Percentiles rank a stretch among this genome's conserved stretches.
These are phyloP conservation scores for Lachancea fermentati DNA, from an alignment of 805 yeast species.

Conservation along the genomic window DNA sequence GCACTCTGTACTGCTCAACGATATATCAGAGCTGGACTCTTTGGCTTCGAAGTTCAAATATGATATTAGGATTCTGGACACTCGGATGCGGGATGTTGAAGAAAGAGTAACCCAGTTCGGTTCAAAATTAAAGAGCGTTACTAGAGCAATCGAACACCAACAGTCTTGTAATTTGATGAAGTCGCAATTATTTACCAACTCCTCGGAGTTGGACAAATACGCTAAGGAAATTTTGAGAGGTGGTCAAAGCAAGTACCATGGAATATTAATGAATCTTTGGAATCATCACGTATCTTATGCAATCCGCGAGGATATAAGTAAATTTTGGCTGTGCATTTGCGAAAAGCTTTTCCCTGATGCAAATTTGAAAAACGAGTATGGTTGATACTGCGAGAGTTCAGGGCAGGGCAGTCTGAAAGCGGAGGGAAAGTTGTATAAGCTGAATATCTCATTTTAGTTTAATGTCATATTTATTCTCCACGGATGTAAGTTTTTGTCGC, in stretches of 20 bases:
- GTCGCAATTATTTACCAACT: constrained; percentile 3
- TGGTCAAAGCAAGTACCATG: constrained; percentile 2
- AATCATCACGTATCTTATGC: constrained; percentile 1
- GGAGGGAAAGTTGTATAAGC: background rate
- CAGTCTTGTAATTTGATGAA: constrained; percentile 5
- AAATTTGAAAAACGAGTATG: background rate
- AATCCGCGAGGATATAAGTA: constrained; percentile 1
- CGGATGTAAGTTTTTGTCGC: constrained; percentile 2
- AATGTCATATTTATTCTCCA: constrained; percentile 7
- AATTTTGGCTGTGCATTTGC: constrained; percentile 1
- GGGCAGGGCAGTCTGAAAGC: no score
- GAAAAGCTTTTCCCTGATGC: constrained; percentile 4
- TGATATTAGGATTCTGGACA: constrained; percentile 53
- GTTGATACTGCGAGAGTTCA: no score
- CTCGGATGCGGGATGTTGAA: constrained; percentile 63
- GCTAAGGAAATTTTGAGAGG: constrained; percentile 5
- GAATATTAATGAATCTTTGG: constrained; percentile 6
- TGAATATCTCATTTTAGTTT: constrained; percentile 1
- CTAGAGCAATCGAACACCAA: constrained; percentile 2
- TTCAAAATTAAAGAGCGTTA: constrained; percentile 18
- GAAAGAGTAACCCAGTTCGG: constrained; percentile 47
- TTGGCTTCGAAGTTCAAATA: constrained; percentile 57
- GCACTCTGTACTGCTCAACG: constrained; percentile 34
- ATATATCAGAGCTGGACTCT: constrained; percentile 46
- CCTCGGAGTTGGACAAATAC: constrained; percentile 6